Evolutionary conservation across 345 rosid species (phyloP), one percentile per base, ranked within the genome.

Genomic region (Lepidium didymum): DNA sequence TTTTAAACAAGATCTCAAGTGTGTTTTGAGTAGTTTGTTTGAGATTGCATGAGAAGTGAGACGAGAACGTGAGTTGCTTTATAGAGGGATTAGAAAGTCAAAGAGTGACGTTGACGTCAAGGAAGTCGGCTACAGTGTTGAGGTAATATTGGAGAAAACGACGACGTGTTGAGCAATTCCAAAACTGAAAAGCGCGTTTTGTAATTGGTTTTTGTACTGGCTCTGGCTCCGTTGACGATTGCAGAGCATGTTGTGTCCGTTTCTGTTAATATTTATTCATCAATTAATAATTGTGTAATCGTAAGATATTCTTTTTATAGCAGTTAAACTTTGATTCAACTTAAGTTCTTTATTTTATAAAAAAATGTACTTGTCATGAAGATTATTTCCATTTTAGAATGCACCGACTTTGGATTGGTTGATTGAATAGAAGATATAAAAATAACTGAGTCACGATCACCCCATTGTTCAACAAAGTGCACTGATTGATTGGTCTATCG

Each of bases 41-140:
- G 33, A 38, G 50, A 50, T 29, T 69, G 67, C 67, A 69, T 69
- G 74, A 40, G 34, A 49, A 69, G 59, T 69, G 59, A 69, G 9
- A 69, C 41, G 33, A 37, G 56, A 25, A 27, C 35, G 29, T 31
- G 45, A 60, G 68, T 43, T 7, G 52, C 41, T 61, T 29, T 70
- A 60, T 70, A 70, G 40, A 27, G 10, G 8, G 15, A 3, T 41
- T 41, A 27, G 42, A 19, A 70, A 42, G 62, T 52, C 68, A 35
- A 61, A 61, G 27, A 3, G 19, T 52, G 36, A 70, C 25, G 37
- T 52, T 23, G 10, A 52, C 29, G 74, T 70, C 75, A 61, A 14
- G 6, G 18, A 61, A 61, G 42, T 23, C 55, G 68, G 54, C 75
- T 51, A 69, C 59, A 40, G 23, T 50, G 60, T 40, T 37, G 62